Percentiles rank a stretch among this genome's conserved stretches.
These are phyloP conservation scores for Thalassiosira allenii DNA, from an alignment of 352 stramenopile species.

Conservation along the genomic window DNA sequence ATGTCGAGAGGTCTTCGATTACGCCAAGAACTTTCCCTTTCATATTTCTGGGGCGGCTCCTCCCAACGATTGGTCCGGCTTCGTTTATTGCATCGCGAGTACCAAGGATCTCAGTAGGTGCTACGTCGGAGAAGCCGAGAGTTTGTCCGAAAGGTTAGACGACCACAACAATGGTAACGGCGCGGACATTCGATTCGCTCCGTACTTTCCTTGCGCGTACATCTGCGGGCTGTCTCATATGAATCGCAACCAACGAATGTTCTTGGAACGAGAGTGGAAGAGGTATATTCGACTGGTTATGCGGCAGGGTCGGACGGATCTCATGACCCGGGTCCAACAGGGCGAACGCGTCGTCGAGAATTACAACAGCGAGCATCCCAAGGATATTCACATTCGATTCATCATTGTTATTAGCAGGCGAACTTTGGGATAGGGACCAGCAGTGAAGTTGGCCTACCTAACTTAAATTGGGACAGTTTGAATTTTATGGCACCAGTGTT, in stretches of 20 bases:
- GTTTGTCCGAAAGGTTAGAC: not conserved
- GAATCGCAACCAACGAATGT: constrained; percentile 5
- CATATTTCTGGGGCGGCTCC: constrained; percentile 15
- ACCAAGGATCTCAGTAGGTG: constrained; percentile 7
- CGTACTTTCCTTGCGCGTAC: constrained; percentile 6
- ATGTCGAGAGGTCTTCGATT: too few species aligned
- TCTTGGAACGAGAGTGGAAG: not conserved
- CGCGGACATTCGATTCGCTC: not conserved
- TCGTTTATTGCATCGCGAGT: constrained; percentile 31
- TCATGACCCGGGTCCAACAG: too few species aligned
- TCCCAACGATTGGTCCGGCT: constrained; percentile 20
- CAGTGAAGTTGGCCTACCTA: too few species aligned
- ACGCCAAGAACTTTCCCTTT: constrained; percentile 12
- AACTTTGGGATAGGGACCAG: too few species aligned
- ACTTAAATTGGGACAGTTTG: too few species aligned
- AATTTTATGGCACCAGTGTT: too few species aligned
- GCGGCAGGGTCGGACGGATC: too few species aligned
- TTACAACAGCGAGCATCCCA: too few species aligned
- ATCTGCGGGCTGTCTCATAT: constrained; percentile 9
- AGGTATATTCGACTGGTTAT: too few species aligned
- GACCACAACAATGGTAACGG: constrained; percentile 23
- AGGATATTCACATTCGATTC: too few species aligned
- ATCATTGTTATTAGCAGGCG: too few species aligned
- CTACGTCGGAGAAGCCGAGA: constrained; percentile 35
- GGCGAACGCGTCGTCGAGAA: too few species aligned